Evolutionary conservation across 176 grass and related monocot genomes (phyloP).

Genomic region (Metroxylon sagu): DNA sequence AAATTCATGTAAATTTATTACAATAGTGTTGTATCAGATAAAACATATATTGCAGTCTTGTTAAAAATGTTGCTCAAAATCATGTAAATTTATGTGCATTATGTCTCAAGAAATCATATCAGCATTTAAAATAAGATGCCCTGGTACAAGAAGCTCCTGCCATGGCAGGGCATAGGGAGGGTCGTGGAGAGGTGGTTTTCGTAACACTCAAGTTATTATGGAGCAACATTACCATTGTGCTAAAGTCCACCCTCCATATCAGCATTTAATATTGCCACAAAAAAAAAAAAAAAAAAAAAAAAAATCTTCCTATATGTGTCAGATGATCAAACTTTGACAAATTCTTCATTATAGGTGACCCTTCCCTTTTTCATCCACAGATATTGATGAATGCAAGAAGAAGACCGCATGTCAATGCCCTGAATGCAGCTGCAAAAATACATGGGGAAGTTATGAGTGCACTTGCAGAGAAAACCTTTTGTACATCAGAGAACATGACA

Average conservation of each 20-base stretch:
- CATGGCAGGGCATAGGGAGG: no score
- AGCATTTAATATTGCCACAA: no score
- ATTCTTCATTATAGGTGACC: neutral
- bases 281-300: no score
- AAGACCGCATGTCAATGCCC: constrained; percentile 33
- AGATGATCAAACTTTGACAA: neutral
- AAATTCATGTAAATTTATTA: constrained; percentile 1
- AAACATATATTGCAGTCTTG: neutral
- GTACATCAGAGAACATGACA: constrained; percentile 33
- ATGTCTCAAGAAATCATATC: no score
- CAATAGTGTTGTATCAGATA: constrained; percentile 1
- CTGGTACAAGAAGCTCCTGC: no score
- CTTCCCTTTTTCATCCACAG: neutral
- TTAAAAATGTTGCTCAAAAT: constrained; percentile 1
- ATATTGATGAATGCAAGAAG: constrained; percentile 37
- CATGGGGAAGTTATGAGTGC: constrained; percentile 31
- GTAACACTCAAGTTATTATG: no score
- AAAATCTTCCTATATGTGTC: neutral
- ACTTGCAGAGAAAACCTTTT: constrained; percentile 17
- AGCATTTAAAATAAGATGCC: no score
- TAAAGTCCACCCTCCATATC: no score
- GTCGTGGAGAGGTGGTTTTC: no score
- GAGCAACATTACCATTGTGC: no score
- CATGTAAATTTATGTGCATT: neutral
- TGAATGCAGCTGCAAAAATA: constrained; percentile 40